phyloP scores from a whole-genome alignment of 352 stramenopile genomes.

The Globisporangium iwayamae region DNA sequence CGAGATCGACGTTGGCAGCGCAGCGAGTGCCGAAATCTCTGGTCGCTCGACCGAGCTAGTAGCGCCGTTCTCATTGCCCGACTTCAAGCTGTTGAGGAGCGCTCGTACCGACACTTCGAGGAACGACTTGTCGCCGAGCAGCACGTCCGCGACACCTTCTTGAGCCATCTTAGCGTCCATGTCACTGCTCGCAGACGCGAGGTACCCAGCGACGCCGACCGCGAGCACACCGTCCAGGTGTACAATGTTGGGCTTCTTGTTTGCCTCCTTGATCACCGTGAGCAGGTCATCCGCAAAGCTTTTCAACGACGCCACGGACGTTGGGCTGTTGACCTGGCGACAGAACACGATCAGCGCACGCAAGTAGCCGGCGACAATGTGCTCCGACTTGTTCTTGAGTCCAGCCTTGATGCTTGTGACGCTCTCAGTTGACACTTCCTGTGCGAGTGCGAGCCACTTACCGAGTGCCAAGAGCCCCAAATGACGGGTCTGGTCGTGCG shows the following conservation, averaged over 20 bases:
- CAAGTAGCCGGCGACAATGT: slow-evolving; percentile 62
- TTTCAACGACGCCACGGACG: slow-evolving; percentile 23
- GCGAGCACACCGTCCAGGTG: slow-evolving; percentile 79
- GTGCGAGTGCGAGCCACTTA: slow-evolving; percentile 64
- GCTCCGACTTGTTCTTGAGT: slow-evolving; percentile 71
- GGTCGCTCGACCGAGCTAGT: slow-evolving; percentile 27
- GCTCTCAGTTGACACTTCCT: slow-evolving; percentile 43
- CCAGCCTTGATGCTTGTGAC: slow-evolving; percentile 44
- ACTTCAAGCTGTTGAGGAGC: slow-evolving; percentile 30
- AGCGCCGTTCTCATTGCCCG: slow-evolving; percentile 18
- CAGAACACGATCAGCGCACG: slow-evolving; percentile 51
- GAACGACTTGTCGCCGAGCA: slow-evolving; percentile 50
- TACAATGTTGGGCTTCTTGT: slow-evolving; percentile 72
- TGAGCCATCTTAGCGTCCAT: slow-evolving; percentile 56
- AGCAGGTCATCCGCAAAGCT: slow-evolving; percentile 53
- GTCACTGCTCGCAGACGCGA: slow-evolving; percentile 52
- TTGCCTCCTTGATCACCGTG: slow-evolving; percentile 50
- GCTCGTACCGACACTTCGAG: slow-evolving; percentile 38
- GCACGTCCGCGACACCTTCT: slow-evolving; percentile 40
- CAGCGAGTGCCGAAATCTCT: slow-evolving; percentile 56
- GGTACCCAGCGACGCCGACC: slow-evolving; percentile 50
- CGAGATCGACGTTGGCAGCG: slow-evolving; percentile 45
- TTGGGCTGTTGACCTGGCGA: slow-evolving; percentile 19
- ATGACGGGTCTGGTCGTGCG: slow-evolving; percentile 77
- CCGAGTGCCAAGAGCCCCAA: slow-evolving; percentile 66